Conservation (phyloP, 441 rosid species). For the Erodium moschatum region DNA sequence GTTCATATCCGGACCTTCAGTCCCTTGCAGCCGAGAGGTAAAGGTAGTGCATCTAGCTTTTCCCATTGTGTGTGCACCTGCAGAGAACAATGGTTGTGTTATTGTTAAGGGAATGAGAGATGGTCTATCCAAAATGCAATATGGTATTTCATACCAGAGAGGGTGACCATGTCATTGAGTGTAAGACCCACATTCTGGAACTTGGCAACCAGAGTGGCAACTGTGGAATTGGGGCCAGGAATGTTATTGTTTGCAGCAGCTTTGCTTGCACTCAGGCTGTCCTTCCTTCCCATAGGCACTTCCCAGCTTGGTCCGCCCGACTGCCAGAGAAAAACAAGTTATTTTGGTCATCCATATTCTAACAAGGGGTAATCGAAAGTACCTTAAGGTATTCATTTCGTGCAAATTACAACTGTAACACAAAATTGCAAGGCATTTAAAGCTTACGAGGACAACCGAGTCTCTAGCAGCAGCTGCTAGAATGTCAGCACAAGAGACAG, state of each 20-base stretch:
- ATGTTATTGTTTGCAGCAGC: conserved; percentile 46
- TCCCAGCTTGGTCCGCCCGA: conserved; percentile 88
- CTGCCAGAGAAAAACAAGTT: conserved; percentile 21
- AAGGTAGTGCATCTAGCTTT: conserved; percentile 69
- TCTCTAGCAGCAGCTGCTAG: conserved; percentile 70
- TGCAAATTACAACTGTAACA: no score
- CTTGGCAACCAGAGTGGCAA: conserved; percentile 39
- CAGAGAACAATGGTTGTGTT: no score
- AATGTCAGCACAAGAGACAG: conserved; percentile 76
- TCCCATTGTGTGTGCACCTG: conserved; percentile 32
- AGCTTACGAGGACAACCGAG: conserved; percentile 30
- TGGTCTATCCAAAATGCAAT: no score
- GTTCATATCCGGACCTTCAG: conserved; percentile 34
- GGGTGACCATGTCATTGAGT: conserved; percentile 57
- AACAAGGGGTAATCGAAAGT: no score
- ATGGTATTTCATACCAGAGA: no score
- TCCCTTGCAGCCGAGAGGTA: conserved; percentile 33
- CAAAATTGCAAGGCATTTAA: no score
- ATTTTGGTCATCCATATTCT: no score
- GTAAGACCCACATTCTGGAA: conserved; percentile 70
- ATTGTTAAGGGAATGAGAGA: no score
- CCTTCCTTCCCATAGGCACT: conserved; percentile 64
- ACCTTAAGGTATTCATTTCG: no score
- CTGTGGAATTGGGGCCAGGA: conserved; percentile 68
- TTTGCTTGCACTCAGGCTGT: conserved; percentile 57